phyloP scores from a whole-genome alignment of 768 basidiomycete species.

The Boletus sp. region DNA sequence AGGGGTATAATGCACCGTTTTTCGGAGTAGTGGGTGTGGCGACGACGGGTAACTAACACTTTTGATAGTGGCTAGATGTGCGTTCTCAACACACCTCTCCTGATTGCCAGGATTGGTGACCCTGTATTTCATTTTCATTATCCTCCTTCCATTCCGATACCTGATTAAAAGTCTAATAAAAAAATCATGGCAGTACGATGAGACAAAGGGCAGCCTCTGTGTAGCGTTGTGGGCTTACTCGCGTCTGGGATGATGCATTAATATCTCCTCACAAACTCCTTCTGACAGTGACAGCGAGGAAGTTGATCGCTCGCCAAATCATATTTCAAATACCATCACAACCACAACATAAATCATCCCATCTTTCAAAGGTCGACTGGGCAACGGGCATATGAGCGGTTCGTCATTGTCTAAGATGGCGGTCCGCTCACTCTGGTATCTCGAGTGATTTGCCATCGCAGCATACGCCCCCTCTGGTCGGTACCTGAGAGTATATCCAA shows the following conservation, averaged over 20 bases:
- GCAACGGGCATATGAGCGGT: not conserved
- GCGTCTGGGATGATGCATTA: not conserved
- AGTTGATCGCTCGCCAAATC: not conserved
- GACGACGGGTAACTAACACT: not conserved
- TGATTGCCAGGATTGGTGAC: not conserved
- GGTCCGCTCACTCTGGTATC: not conserved
- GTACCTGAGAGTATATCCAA: not conserved
- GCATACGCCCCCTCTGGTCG: too few species aligned
- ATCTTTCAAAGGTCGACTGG: conserved; percentile 1
- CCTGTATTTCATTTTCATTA: not conserved
- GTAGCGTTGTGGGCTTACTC: not conserved
- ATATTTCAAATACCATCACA: too few species aligned
- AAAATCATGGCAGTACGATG: not conserved
- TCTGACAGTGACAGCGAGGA: not conserved
- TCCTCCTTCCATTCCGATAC: not conserved
- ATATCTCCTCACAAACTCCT: not conserved
- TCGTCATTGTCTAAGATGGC: not conserved
- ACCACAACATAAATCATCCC: not conserved
- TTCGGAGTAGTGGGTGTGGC: too few species aligned
- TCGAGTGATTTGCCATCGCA: not conserved
- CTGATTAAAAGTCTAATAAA: too few species aligned
- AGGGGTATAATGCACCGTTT: too few species aligned
- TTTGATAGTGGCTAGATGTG: not conserved
- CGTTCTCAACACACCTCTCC: not conserved
- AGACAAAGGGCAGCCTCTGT: too few species aligned